Conservation (phyloP, 2,329 filamentous ascomycete genomes). For the Microsporum canis region DNA sequence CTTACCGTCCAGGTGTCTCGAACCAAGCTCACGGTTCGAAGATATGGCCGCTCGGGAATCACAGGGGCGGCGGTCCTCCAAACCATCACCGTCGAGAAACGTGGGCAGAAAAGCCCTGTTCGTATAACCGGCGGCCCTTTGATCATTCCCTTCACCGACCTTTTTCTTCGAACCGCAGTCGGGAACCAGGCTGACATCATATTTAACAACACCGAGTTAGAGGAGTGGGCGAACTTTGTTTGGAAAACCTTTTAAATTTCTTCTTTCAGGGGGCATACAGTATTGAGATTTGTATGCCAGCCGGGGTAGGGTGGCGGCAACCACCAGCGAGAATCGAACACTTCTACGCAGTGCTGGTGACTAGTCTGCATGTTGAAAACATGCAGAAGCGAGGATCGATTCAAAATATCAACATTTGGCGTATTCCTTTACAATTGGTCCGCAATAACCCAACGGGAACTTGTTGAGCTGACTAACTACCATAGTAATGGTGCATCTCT, state of each 20-base stretch:
- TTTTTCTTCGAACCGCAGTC: constrained; percentile 5
- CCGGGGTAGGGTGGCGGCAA: constrained; percentile 4
- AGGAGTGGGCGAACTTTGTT: not conserved
- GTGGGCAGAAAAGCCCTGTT: not conserved
- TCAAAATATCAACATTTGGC: not conserved
- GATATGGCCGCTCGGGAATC: not conserved
- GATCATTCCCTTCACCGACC: constrained; percentile 7
- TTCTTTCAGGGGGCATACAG: constrained; percentile 4
- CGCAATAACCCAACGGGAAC: too few relatives aligned
- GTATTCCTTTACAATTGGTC: too few relatives aligned
- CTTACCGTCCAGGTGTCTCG: constrained; percentile 4
- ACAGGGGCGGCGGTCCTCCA: not conserved
- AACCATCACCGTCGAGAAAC: not conserved
- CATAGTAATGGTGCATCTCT: too few relatives aligned
- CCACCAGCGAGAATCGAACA: constrained; percentile 2
- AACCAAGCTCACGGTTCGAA: not conserved
- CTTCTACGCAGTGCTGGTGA: constrained; percentile 6
- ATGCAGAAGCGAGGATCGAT: constrained; percentile 4
- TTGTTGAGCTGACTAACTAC: too few relatives aligned
- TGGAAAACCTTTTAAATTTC: not conserved
- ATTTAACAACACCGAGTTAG: not conserved
- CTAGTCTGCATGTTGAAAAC: constrained; percentile 4
- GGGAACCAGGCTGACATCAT: not conserved
- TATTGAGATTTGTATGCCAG: constrained; percentile 1
- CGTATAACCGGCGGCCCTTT: not conserved